Evolutionary conservation across 2,329 filamentous ascomycete species (phyloP).

Genomic region (Fusarium albidum): DNA sequence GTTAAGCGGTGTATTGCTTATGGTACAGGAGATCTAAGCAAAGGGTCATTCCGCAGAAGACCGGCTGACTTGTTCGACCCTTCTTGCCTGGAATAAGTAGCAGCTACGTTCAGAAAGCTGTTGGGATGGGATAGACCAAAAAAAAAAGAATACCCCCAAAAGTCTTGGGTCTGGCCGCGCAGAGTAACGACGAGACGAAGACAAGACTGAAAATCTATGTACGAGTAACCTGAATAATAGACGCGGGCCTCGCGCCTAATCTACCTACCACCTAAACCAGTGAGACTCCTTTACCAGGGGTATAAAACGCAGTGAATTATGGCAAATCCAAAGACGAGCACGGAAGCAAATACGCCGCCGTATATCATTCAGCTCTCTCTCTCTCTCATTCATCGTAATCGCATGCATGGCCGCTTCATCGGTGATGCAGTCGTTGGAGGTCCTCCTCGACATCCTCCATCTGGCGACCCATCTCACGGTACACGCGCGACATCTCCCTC

Average conservation of each 20-base stretch:
- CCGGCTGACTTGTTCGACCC: neutral
- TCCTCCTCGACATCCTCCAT: slow-evolving; percentile 60
- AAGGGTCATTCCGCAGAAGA: slow-evolving; percentile 1
- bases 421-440: slow-evolving; percentile 47
- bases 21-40: neutral
- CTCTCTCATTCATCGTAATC: neutral
- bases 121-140: slow-evolving; percentile 27
- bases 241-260: slow-evolving; percentile 12
- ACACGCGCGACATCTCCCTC: slow-evolving; percentile 62
- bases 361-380: neutral
- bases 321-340: neutral
- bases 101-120: slow-evolving; percentile 29
- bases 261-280: neutral
- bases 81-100: slow-evolving; percentile 18
- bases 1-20: slow-evolving; percentile 50
- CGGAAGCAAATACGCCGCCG: neutral
- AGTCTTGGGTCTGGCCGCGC: slow-evolving; percentile 31
- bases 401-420: slow-evolving; percentile 20
- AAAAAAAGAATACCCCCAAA: slow-evolving; percentile 38
- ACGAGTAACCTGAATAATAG: slow-evolving; percentile 34
- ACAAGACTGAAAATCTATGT: slow-evolving; percentile 33
- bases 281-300: neutral
- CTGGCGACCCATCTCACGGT: slow-evolving; percentile 58
- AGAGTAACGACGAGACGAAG: slow-evolving; percentile 32
- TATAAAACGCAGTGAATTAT: slow-evolving; percentile 8